Evolutionary conservation across 2,329 filamentous ascomycete genomes (phyloP), one percentile per base, ranked within the genome.

Genomic region (Ascochyta lentis): DNA sequence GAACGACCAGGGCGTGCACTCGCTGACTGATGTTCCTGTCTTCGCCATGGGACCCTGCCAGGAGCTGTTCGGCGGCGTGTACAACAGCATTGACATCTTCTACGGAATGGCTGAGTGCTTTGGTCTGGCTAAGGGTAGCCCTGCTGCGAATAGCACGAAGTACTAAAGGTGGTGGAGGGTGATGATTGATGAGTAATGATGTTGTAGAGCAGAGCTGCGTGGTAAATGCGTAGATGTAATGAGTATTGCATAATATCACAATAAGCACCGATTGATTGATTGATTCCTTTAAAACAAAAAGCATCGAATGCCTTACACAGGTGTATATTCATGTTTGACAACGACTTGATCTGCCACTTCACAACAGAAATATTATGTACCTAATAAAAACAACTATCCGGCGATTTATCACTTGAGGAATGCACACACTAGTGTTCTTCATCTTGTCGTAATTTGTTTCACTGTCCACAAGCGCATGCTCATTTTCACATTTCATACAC

Each of bases 1-100:
- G 50, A 84, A 89, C 65, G 72, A 80, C 37, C 84, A 89, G 77
- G 91, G 75, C 39, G 75, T 77, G 33, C 75, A 77, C 53, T 69
- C 64, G 7, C 61, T 77, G 27, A 77, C 75, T 3, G 75, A 77
- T 54, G 75, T 77, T 3, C 75, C 75, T 15, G 88, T 95, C 19
- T 94, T 90, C 67, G 89, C 90, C 1, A 83, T 84, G 79, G 91
- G 91, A 0, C 91, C 91, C 6, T 94, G 91, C 78, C 88, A 92
- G 74, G 87, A 91, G 66, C 77, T 83, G 13, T 95, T 95, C 71
- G 85, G 87, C 4, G 89, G 89, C 51, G 77, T 88, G 3, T 91
- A 87, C 63, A 86, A 81, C 74, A 89, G 86, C 69, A 83, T 90
- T 41, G 89, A 92, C 60, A 80, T 92, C 61, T 92, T 92, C 67